Evolutionary conservation across 352 stramenopile species (phyloP).

Genomic region (Albugo candida): DNA sequence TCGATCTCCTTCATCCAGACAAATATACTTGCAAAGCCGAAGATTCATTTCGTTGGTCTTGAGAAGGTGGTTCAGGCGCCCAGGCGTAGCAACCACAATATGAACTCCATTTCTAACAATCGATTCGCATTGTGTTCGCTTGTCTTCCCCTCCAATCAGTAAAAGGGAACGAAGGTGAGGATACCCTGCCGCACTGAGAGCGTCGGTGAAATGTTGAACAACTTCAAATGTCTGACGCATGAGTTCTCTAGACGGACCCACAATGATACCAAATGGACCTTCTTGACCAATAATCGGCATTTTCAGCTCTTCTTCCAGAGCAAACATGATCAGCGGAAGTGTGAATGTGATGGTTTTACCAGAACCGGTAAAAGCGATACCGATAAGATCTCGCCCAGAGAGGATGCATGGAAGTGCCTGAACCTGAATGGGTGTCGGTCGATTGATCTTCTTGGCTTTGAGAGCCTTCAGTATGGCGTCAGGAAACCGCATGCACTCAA

Average conservation of each 20-base stretch:
- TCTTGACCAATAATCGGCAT: constrained; percentile 86
- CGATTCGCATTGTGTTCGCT: constrained; percentile 80
- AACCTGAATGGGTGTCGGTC: constrained; percentile 97
- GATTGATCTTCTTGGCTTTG: constrained; percentile 89
- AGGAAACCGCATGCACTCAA: constrained; percentile 95
- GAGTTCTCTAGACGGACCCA: constrained; percentile 94
- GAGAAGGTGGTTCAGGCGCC: constrained; percentile 92
- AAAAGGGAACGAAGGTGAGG: constrained; percentile 83
- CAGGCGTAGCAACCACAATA: constrained; percentile 93
- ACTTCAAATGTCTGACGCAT: constrained; percentile 97
- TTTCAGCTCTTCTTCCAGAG: constrained; percentile 92
- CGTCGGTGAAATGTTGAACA: constrained; percentile 83
- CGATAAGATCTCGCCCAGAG: constrained; percentile 93
- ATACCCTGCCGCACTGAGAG: constrained; percentile 30
- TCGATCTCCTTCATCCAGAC: constrained; percentile 95
- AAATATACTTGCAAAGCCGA: constrained; percentile 93
- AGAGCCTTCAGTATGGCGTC: constrained; percentile 82
- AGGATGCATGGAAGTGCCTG: constrained; percentile 95
- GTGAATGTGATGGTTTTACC: constrained; percentile 99
- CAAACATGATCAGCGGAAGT: constrained; percentile 91
- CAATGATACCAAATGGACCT: constrained; percentile 92
- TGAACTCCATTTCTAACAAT: constrained; percentile 83
- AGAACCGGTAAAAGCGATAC: constrained; percentile 96
- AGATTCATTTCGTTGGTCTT: constrained; percentile 90
- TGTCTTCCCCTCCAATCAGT: constrained; percentile 91